These are phyloP conservation scores for Heracleum sosnowskyi DNA, from an alignment of 129 eudicot species.

Conservation along the genomic window DNA sequence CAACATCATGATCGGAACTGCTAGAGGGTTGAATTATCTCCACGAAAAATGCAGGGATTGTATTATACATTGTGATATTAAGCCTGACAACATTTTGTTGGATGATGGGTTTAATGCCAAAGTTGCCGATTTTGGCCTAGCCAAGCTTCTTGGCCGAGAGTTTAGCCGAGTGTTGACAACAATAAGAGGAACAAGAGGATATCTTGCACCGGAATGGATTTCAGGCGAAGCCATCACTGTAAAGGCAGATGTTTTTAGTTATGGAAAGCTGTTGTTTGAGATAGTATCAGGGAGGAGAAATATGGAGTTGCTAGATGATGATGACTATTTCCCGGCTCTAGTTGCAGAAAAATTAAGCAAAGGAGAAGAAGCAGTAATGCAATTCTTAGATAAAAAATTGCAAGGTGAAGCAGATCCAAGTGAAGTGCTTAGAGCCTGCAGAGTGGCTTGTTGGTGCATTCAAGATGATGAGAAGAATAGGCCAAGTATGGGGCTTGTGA, in stretches of 20 bases:
- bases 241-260: slow-evolving; percentile 18
- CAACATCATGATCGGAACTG: slow-evolving; percentile 12
- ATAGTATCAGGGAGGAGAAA: slow-evolving; percentile 16
- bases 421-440: slow-evolving; percentile 8
- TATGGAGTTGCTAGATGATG: slow-evolving; percentile 2
- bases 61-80: slow-evolving; percentile 16
- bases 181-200: slow-evolving; percentile 19
- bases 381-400: slow-evolving; percentile 9
- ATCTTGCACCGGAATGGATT: slow-evolving; percentile 18
- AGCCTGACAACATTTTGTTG: slow-evolving; percentile 18
- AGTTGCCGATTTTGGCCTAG: slow-evolving; percentile 19
- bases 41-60: slow-evolving; percentile 21
- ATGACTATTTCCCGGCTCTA: slow-evolving; percentile 7
- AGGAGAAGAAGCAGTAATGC: slow-evolving; percentile 6
- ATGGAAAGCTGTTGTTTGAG: slow-evolving; percentile 13
- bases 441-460: slow-evolving; percentile 17
- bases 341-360: neutral
- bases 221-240: slow-evolving; percentile 15
- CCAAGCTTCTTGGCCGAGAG: slow-evolving; percentile 16
- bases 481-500: slow-evolving; percentile 15
- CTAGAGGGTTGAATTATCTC: slow-evolving; percentile 13
- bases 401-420: slow-evolving; percentile 10
- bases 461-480: slow-evolving; percentile 18
- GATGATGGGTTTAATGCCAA: slow-evolving; percentile 9
- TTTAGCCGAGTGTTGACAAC: slow-evolving; percentile 16